Base-by-base conservation (phyloP, 805 yeast genomes). In the Priceomyces castillae region DNA sequence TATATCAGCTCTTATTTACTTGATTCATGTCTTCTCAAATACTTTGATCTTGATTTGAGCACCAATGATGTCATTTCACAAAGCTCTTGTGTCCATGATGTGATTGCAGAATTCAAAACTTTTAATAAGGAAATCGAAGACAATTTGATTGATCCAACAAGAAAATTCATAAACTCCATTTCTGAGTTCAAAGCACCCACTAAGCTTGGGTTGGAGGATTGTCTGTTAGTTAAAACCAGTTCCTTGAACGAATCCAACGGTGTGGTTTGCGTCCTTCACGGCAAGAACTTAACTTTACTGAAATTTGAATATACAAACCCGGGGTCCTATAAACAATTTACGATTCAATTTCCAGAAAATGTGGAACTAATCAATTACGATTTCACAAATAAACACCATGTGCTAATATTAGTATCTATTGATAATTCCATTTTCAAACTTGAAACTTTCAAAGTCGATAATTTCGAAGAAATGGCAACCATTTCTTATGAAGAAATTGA, bases 1-100 rank as follows among this genome's bases (percentile, higher is more conserved):
- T 67, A 57, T 41, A 49, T 64, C 25, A 56, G 57, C 35, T 43
- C 52, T 2, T 48, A 50, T 20, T 47, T 65, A 12, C 58, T 57
- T 39, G 22, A 46, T 10, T 52, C 61, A 15, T 48, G 37, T 17
- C 28, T 61, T 2, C 49, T 49, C 38, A 39, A 52, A 7, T 64
- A 57, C 41, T 49, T 65, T 16, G 19, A 37, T 4, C 34, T 57
- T n/a, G 59, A 54, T 25, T 33, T 48, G 5, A 22, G 49, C 3
- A 11, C 38, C 12, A 42, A 48, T 34, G 59, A 54, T 6, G 36
- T 53, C 17, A 34, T 54, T 14, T 15, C 34, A 2, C 45, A 34
- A 12, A 16, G 30, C 18, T 36, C 28, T 7, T 20, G 37, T 6
- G 23, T 17, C 6, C 26, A 20, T 20, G 36, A 41, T 19, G 63